Evolutionary conservation across 2,329 filamentous ascomycete genomes (phyloP).

Genomic region (Berkeleyomyces basicola): DNA sequence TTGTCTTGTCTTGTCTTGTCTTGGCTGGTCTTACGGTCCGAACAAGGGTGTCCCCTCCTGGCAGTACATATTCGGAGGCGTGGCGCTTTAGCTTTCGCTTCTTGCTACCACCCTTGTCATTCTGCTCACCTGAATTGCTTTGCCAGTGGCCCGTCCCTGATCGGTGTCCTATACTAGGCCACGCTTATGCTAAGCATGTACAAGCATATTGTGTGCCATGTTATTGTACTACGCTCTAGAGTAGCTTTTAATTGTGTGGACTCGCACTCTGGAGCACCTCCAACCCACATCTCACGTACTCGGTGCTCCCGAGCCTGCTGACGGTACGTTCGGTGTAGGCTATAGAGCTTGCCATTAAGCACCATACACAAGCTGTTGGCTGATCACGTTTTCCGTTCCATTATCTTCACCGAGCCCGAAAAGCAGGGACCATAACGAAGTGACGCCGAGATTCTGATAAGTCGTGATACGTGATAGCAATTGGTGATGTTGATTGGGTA

Average conservation of each 20-base stretch:
- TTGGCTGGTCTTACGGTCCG: background rate
- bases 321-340: background rate
- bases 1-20: background rate
- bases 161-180: background rate
- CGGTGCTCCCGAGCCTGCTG: background rate
- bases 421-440: background rate
- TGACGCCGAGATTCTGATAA: background rate
- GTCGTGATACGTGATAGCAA: too few relatives aligned
- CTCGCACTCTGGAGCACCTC: background rate
- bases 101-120: background rate
- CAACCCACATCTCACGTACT: background rate
- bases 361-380: background rate
- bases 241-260: too few relatives aligned
- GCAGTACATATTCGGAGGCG: background rate
- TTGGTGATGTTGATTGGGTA: background rate
- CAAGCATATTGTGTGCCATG: background rate
- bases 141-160: background rate
- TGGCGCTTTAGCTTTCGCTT: background rate
- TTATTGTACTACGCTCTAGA: background rate
- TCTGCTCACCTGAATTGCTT: background rate
- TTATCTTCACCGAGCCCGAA: background rate
- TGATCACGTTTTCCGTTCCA: background rate
- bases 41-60: background rate
- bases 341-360: background rate
- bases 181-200: background rate